Percentiles rank a stretch among this genome's conserved stretches.
These are phyloP conservation scores for Penicillium taxi DNA, from an alignment of 495 filamentous ascomycete genomes.

Conservation along the genomic window DNA sequence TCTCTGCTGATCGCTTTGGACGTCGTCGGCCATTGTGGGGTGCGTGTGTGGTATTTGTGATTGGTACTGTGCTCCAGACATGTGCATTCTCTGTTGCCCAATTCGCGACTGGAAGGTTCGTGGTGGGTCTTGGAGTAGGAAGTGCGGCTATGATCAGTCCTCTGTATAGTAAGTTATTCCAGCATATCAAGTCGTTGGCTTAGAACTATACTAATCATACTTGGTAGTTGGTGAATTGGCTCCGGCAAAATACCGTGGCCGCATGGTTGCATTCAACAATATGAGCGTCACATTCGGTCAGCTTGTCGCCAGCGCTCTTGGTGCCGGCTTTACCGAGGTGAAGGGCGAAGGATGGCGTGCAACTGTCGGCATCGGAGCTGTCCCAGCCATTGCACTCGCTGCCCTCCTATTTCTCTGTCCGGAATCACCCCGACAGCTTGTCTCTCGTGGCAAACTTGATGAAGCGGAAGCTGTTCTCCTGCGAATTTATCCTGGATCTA, in stretches of 20 bases:
- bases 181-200: no score
- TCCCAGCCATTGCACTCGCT: conserved; percentile 36
- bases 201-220: neutral
- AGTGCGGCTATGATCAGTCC: conserved; percentile 44
- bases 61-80: conserved; percentile 38
- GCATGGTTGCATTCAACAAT: conserved; percentile 49
- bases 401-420: conserved; percentile 38
- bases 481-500: conserved; percentile 30
- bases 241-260: conserved; percentile 43
- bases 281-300: conserved; percentile 49
- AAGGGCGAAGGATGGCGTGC: conserved; percentile 39
- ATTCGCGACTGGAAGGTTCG: conserved; percentile 41
- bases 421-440: conserved; percentile 44
- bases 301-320: conserved; percentile 42
- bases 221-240: conserved; percentile 35
- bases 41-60: conserved; percentile 39
- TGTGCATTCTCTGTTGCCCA: conserved; percentile 38
- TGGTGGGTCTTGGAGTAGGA: conserved; percentile 47
- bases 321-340: conserved; percentile 43
- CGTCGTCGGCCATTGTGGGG: conserved; percentile 42
- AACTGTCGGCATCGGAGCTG: conserved; percentile 41
- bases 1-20: conserved; percentile 42
- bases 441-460: conserved; percentile 34
- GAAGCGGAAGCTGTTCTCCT: conserved; percentile 29
- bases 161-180: conserved; percentile 25